Conservation (phyloP, 495 filamentous ascomycete species). For the Mycothermus thermophilus region DNA sequence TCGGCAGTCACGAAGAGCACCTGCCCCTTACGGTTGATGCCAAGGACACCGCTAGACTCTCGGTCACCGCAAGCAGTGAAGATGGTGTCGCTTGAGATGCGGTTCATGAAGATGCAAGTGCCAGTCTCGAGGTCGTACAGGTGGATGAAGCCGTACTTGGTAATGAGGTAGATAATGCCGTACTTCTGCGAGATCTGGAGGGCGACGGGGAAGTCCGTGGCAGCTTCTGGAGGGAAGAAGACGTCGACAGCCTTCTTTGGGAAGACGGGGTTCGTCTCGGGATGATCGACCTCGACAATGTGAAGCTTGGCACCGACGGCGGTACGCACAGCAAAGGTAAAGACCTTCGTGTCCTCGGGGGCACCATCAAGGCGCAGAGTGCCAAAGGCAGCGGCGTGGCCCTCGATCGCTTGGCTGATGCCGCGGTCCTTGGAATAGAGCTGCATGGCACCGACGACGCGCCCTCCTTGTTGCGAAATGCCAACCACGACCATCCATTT, state of each 20-base stretch:
- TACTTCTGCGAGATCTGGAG: conserved; percentile 96
- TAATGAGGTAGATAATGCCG: conserved; percentile 90
- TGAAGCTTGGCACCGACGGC: conserved; percentile 86
- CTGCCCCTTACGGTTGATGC: conserved; percentile 93
- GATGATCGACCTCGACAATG: conserved; percentile 94
- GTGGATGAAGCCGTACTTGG: conserved; percentile 98
- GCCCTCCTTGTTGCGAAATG: conserved; percentile 82
- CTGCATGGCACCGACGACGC: conserved; percentile 92
- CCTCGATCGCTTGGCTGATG: conserved; percentile 96
- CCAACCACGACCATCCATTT: conserved; percentile 98
- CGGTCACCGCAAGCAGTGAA: conserved; percentile 81
- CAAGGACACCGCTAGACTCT: conserved; percentile 78
- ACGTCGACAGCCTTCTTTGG: conserved; percentile 93
- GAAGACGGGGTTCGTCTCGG: conserved; percentile 73
- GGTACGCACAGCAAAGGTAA: conserved; percentile 88
- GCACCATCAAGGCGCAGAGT: conserved; percentile 79
- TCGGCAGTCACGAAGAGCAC: conserved; percentile 87
- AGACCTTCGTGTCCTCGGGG: conserved; percentile 80
- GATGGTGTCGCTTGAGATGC: conserved; percentile 97
- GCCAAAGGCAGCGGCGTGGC: conserved; percentile 91
- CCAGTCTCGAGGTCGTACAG: conserved; percentile 94
- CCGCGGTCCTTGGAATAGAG: conserved; percentile 89
- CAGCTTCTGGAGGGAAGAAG: conserved; percentile 90
- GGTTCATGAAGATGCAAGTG: conserved; percentile 99
- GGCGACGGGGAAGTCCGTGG: conserved; percentile 94